phyloP scores from a whole-genome alignment of 345 rosid genomes.

The Eucalyptus fibrosa region DNA sequence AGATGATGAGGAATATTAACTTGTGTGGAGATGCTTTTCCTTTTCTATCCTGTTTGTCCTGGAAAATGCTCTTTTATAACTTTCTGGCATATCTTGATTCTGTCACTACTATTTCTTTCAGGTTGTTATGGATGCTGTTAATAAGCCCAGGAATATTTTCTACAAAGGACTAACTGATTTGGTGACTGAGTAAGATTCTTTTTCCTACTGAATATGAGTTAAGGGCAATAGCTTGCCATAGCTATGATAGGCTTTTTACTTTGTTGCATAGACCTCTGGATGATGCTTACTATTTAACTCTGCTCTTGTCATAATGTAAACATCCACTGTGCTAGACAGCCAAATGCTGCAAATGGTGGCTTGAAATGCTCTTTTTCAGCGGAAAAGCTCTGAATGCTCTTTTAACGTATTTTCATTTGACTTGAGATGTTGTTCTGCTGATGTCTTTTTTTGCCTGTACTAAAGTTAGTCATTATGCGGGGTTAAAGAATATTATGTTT shows the following conservation, averaged over 20 bases:
- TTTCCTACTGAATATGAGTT: not conserved
- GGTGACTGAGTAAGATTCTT: constrained; percentile 73
- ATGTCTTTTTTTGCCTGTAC: not conserved
- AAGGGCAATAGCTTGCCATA: not conserved
- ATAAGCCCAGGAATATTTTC: constrained; percentile 64
- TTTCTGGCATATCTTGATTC: not conserved
- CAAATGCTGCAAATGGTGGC: not conserved
- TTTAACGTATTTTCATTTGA: not conserved
- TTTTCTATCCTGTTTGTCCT: not conserved
- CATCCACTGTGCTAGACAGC: not conserved
- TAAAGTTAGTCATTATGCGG: not conserved
- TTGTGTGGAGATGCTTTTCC: not conserved
- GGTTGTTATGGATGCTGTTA: constrained; percentile 96
- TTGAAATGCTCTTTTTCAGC: not conserved
- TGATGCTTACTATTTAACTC: not conserved
- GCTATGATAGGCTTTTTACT: not conserved
- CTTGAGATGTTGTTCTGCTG: not conserved
- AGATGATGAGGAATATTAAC: not conserved
- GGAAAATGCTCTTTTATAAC: not conserved
- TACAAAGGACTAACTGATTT: constrained; percentile 85
- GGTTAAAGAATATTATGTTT: not conserved
- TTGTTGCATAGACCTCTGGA: not conserved
- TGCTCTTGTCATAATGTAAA: not conserved
- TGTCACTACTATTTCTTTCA: not conserved
- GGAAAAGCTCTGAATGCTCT: not conserved